Conservation (phyloP, 306 rosid genomes). For the Amphicarpaea edgeworthii region DNA sequence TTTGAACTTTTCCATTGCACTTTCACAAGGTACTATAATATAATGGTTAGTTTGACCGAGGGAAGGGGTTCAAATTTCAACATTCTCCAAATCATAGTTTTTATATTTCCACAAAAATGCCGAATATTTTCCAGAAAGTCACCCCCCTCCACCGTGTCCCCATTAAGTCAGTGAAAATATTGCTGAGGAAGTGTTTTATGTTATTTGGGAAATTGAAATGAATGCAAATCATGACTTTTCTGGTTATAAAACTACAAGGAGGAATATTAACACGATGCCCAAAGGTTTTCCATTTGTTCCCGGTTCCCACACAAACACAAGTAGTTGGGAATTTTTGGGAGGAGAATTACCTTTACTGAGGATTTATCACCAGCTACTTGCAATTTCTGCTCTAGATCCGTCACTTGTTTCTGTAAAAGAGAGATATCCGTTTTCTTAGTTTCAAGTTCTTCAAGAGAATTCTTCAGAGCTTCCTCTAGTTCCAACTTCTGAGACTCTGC, state of each 20-base stretch:
- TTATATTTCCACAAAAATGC: neutral
- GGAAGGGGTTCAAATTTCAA: neutral
- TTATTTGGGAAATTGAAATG: constrained; percentile 17
- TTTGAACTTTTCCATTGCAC: constrained; percentile 8
- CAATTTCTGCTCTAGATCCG: constrained; percentile 77
- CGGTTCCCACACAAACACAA: neutral
- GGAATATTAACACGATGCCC: neutral
- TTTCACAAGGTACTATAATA: neutral
- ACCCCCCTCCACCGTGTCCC: neutral
- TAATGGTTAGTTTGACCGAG: neutral
- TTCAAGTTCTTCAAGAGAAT: constrained; percentile 75
- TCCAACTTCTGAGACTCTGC: constrained; percentile 64
- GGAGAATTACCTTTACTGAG: constrained; percentile 63
- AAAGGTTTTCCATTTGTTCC: neutral
- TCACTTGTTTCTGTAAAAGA: constrained; percentile 70
- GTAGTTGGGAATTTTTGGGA: constrained; percentile 19
- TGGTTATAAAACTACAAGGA: neutral
- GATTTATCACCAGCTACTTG: constrained; percentile 57
- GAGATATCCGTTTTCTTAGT: constrained; percentile 66
- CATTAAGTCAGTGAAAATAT: neutral
- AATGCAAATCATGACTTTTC: neutral
- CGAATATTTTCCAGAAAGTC: too few relatives aligned
- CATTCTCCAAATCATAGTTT: neutral
- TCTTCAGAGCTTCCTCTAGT: constrained; percentile 64
- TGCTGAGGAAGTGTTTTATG: neutral